Conservation (phyloP, 164 flowering plant genomes). For the Cinnamomum chago region DNA sequence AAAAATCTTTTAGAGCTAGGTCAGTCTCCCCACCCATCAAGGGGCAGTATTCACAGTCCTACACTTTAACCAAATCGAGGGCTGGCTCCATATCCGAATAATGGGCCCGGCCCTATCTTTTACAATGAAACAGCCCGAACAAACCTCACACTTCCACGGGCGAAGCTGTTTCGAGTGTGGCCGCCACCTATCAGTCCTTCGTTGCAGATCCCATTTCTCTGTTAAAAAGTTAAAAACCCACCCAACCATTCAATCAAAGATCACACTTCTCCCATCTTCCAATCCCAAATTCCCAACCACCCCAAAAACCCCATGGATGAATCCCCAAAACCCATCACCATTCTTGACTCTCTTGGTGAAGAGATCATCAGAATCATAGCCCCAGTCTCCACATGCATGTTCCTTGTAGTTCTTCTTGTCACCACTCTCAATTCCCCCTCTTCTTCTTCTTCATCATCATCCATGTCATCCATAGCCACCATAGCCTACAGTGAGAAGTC, state of each 20-base stretch:
- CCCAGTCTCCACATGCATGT: slow-evolving; percentile 92
- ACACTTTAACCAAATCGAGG: too few relatives aligned
- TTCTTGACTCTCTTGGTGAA: slow-evolving; percentile 75
- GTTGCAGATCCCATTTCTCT: not conserved
- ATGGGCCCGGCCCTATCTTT: too few relatives aligned
- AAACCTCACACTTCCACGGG: too few relatives aligned
- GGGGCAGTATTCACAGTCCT: too few relatives aligned
- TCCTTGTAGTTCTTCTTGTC: slow-evolving; percentile 77
- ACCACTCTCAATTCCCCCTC: slow-evolving; percentile 41
- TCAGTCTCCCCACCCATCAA: too few relatives aligned
- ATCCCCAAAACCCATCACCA: slow-evolving; percentile 19
- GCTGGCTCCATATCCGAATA: too few relatives aligned
- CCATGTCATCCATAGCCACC: slow-evolving; percentile 54
- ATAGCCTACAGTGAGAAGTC: slow-evolving; percentile 58
- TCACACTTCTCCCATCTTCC: not conserved
- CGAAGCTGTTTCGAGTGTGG: too few relatives aligned
- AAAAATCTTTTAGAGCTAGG: too few relatives aligned
- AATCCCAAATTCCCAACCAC: not conserved
- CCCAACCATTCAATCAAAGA: not conserved
- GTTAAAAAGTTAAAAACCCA: not conserved
- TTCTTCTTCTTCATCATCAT: slow-evolving; percentile 26
- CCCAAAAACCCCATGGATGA: not conserved
- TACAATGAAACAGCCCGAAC: too few relatives aligned
- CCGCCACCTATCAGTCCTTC: too few relatives aligned
- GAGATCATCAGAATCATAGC: slow-evolving; percentile 76